Conservation (phyloP, 495 filamentous ascomycete species). For the Aspergillus sclerotioniger region DNA sequence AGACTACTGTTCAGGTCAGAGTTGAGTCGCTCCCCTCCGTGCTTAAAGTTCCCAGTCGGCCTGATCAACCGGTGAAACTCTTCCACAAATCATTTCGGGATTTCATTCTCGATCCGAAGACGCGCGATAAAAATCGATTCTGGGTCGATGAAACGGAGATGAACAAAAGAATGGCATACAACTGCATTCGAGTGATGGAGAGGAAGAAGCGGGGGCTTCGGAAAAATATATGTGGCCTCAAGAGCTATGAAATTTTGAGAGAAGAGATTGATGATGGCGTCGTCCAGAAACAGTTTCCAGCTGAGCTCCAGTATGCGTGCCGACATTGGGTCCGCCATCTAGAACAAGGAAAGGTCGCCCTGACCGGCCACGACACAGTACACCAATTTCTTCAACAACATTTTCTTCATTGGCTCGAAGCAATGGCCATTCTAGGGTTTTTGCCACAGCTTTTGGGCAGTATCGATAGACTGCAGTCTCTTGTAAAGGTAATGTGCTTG, state of each 20-base stretch:
- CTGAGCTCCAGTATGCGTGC: slow-evolving; percentile 41
- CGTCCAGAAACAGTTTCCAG: slow-evolving; percentile 25
- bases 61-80: slow-evolving; percentile 1
- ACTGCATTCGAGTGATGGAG: slow-evolving; percentile 24
- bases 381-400: slow-evolving; percentile 39
- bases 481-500: neutral
- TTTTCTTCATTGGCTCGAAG: slow-evolving; percentile 49
- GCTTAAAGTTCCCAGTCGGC: slow-evolving; percentile 23
- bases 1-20: neutral
- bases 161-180: neutral
- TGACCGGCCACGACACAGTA: slow-evolving; percentile 24
- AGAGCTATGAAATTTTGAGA: slow-evolving; percentile 19
- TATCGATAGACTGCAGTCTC: slow-evolving; percentile 1
- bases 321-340: slow-evolving; percentile 49
- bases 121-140: slow-evolving; percentile 14
- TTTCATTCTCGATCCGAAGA: slow-evolving; percentile 17
- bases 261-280: slow-evolving; percentile 24
- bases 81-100: slow-evolving; percentile 27
- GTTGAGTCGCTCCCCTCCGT: slow-evolving; percentile 20
- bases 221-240: slow-evolving; percentile 38
- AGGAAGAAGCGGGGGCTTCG: slow-evolving; percentile 12
- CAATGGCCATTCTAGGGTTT: slow-evolving; percentile 34
- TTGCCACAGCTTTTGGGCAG: slow-evolving; percentile 20
- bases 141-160: slow-evolving; percentile 25
- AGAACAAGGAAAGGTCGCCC: slow-evolving; percentile 22